phyloP scores from a whole-genome alignment of 2,329 filamentous ascomycete species.

The Paradendryphiella salina region DNA sequence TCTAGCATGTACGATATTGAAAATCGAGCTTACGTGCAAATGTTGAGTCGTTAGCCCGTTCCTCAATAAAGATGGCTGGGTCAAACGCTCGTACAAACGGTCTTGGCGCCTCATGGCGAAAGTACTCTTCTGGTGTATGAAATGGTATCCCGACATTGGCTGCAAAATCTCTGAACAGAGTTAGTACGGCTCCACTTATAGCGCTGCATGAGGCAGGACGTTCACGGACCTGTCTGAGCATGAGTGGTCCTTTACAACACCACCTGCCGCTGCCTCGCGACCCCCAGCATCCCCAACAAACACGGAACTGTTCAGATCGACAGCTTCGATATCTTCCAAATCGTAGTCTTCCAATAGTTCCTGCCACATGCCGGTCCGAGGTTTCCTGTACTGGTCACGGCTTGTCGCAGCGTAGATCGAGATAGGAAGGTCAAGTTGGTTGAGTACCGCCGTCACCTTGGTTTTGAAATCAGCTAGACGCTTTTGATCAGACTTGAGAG shows the following conservation, averaged over 20 bases:
- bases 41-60: constrained; percentile 31
- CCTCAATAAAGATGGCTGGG: constrained; percentile 51
- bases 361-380: constrained; percentile 85
- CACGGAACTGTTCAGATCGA: constrained; percentile 73
- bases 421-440: constrained; percentile 72
- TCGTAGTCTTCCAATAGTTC: constrained; percentile 60
- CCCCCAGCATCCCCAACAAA: constrained; percentile 87
- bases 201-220: constrained; percentile 11
- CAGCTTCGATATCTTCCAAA: constrained; percentile 54
- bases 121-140: constrained; percentile 89
- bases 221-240: constrained; percentile 59
- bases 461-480: constrained; percentile 80
- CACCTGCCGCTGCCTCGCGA: constrained; percentile 49
- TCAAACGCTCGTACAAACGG: constrained; percentile 74
- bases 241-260: constrained; percentile 59
- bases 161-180: constrained; percentile 67
- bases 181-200: constrained; percentile 19
- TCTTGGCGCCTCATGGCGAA: constrained; percentile 68
- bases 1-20: constrained; percentile 18
- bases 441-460: constrained; percentile 72
- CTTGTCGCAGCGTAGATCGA: constrained; percentile 84
- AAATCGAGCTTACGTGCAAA: constrained; percentile 39
- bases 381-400: constrained; percentile 83
- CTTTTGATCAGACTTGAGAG: constrained; percentile 66
- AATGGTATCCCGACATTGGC: constrained; percentile 80